phyloP scores from a whole-genome alignment of 2,329 filamentous ascomycete species.

The Xylariaceae sp. region DNA sequence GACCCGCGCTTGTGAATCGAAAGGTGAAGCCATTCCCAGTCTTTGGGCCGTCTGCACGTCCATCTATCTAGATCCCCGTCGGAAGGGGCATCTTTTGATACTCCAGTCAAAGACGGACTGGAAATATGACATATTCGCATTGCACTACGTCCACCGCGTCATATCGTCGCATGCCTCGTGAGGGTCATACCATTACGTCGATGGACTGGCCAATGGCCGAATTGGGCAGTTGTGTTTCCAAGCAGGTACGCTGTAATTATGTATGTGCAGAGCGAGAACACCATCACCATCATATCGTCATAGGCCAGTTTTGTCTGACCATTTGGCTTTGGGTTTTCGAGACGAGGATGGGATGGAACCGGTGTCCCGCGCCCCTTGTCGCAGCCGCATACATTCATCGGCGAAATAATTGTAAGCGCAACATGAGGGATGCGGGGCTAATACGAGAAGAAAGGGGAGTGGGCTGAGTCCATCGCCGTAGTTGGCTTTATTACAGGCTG shows the following conservation, averaged over 20 bases:
- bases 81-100: background rate
- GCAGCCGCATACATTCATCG: background rate
- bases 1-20: slow-evolving; percentile 3
- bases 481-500: background rate
- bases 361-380: background rate
- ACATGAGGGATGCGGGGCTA: background rate
- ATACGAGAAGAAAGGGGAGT: background rate
- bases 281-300: background rate
- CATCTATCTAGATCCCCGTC: slow-evolving; percentile 1
- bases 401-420: background rate
- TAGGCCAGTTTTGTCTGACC: slow-evolving; percentile 2
- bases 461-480: background rate
- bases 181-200: slow-evolving; percentile 11
- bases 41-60: background rate
- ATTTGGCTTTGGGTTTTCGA: background rate
- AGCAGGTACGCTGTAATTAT: background rate
- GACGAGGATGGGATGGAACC: background rate
- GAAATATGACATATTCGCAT: slow-evolving; percentile 1
- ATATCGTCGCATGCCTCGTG: slow-evolving; percentile 5
- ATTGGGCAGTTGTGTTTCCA: slow-evolving; percentile 10
- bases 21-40: background rate
- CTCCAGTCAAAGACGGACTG: background rate
- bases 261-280: too few relatives aligned
- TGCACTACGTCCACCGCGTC: slow-evolving; percentile 1
- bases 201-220: slow-evolving; percentile 14